phyloP scores from a whole-genome alignment of 495 filamentous ascomycete genomes.

The Ramalina intermedia region DNA sequence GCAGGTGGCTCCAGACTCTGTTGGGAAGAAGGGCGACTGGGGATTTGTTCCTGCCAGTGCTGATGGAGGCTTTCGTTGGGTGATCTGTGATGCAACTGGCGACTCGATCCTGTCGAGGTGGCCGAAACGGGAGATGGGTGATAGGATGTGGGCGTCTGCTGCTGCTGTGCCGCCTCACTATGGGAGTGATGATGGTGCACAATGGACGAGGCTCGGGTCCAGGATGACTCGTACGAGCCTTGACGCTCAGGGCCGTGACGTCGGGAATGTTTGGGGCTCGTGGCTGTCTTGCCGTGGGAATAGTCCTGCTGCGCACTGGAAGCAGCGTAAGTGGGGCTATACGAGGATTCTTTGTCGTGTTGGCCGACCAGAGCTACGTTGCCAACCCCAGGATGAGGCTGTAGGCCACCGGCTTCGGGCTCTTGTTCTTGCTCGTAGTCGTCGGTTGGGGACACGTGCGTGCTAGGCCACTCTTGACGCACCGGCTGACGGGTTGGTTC shows the following conservation, averaged over 20 bases:
- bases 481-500: background rate
- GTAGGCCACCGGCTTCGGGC: background rate
- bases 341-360: conserved; percentile 12
- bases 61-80: conserved; percentile 10
- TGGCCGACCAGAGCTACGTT: background rate
- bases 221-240: conserved; percentile 11
- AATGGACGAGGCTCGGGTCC: conserved; percentile 10
- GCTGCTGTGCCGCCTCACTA: conserved; percentile 2
- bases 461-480: conserved; percentile 9
- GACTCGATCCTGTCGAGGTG: conserved; percentile 13
- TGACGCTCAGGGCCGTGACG: conserved; percentile 9
- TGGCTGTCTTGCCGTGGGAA: background rate
- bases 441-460: conserved; percentile 1
- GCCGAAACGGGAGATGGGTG: conserved; percentile 15
- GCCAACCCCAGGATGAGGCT: background rate
- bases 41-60: conserved; percentile 11
- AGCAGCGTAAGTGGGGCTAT: conserved; percentile 3
- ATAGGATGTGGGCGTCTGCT: conserved; percentile 5
- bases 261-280: conserved; percentile 1
- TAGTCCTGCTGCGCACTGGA: conserved; percentile 8
- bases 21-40: conserved; percentile 14
- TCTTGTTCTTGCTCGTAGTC: conserved; percentile 6
- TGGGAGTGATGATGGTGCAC: conserved; percentile 9
- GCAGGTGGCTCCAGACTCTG: conserved; percentile 14
- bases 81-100: conserved; percentile 10